phyloP scores from a whole-genome alignment of 1,284 basidiomycete genomes.

The Ceratobasidium sp. region DNA sequence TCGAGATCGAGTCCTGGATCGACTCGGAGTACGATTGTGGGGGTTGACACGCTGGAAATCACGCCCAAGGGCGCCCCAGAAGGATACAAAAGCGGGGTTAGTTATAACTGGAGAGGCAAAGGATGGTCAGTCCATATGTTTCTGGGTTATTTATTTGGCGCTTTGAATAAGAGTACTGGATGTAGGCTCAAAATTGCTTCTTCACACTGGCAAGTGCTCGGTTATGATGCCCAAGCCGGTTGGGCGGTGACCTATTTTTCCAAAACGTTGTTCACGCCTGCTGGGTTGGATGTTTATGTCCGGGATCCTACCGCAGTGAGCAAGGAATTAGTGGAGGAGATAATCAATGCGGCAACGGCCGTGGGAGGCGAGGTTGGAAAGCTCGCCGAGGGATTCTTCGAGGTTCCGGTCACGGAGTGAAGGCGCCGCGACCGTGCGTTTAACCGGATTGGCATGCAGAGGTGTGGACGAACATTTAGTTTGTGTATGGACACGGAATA shows the following conservation, averaged over 20 bases:
- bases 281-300: slow-evolving; percentile 59
- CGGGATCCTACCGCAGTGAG: slow-evolving; percentile 48
- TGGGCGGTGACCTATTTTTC: slow-evolving; percentile 62
- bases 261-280: slow-evolving; percentile 61
- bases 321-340: slow-evolving; percentile 44
- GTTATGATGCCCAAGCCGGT: slow-evolving; percentile 52
- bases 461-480: neutral
- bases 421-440: too few relatives aligned
- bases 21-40: slow-evolving; percentile 50
- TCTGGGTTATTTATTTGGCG: too few relatives aligned
- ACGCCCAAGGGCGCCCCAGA: slow-evolving; percentile 13
- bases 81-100: slow-evolving; percentile 48
- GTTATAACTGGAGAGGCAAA: slow-evolving; percentile 59
- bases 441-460: too few relatives aligned
- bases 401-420: slow-evolving; percentile 37
- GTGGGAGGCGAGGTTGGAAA: slow-evolving; percentile 38
- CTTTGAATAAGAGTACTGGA: slow-evolving; percentile 38
- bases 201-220: slow-evolving; percentile 60
- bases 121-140: slow-evolving; percentile 38
- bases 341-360: slow-evolving; percentile 36
- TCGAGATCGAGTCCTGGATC: slow-evolving; percentile 47
- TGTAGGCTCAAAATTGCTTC: slow-evolving; percentile 53
- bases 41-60: slow-evolving; percentile 51
- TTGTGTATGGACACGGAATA: neutral
- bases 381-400: slow-evolving; percentile 42